Evolutionary conservation across 1,284 basidiomycete species (phyloP), one percentile per base, ranked within the genome.

Genomic region (Rhodotorula sp.): DNA sequence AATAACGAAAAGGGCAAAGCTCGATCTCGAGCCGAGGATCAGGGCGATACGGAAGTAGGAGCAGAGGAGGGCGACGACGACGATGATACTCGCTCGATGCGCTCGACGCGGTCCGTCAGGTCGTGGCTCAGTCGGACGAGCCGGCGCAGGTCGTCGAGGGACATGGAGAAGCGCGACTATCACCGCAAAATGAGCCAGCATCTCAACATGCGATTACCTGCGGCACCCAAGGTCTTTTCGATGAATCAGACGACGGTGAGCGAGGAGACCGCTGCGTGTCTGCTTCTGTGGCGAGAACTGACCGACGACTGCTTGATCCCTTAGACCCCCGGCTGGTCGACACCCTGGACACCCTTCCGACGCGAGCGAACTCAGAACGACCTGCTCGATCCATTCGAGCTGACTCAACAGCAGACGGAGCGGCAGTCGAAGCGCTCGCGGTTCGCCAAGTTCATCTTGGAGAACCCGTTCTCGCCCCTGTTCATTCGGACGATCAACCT

Each of bases 401-500:
- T 67, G 21, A 61, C 69, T 21, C 64, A 68, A 45, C 67, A 62
- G 52, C 59, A 28, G 43, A 54, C 31, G 45, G 45, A 47, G 64
- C 62, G 43, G 59, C 70, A 83, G 73, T 88, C 49, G 61, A 64
- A 63, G 59, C 77, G 72, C 62, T 71, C 77, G 67, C 80, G 76
- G 64, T 79, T 80, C 67, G 75, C 82, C 76, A 60, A 45, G 67
- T 76, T 72, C 66, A 60, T 72, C 63, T 83, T 81, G 76, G 76
- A 82, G 31, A 81, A 83, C 76, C 81, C 80, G n/a, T 72, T 77
- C 49, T 77, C 79, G 31, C 78, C 75, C 67, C 76, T 95, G 87
- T 84, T 95, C 50, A 92, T 93, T 80, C 89, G 93, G 68, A 85
- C 91, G 72, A 85, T 90, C 80, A 95, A 95, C 79, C 87, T 95